Evolutionary conservation across 352 stramenopile species (phyloP).

Genomic region (Globisporangium iwayamae): DNA sequence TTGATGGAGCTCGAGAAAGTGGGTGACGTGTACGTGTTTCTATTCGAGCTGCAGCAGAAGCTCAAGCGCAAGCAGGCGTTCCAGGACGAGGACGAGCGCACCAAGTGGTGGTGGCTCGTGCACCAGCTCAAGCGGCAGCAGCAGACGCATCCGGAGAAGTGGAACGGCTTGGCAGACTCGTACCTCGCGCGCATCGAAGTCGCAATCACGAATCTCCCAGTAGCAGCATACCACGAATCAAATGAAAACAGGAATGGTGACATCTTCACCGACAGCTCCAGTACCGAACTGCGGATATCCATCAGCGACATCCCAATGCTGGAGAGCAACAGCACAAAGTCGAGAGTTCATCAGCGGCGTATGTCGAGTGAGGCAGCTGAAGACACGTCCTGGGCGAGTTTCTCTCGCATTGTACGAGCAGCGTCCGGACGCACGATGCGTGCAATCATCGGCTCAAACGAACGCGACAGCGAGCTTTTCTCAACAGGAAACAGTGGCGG

Average conservation of each 20-base stretch:
- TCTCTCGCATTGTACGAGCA: conserved; percentile 26
- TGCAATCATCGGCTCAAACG: conserved; percentile 18
- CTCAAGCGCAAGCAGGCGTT: conserved; percentile 22
- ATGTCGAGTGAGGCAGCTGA: conserved; percentile 4
- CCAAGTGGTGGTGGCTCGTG: conserved; percentile 33
- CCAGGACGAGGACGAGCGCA: conserved; percentile 32
- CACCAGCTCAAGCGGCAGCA: conserved; percentile 35
- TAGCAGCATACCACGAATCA: not conserved
- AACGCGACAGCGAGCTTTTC: conserved; percentile 20
- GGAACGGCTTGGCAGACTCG: conserved; percentile 21
- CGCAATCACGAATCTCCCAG: conserved; percentile 26
- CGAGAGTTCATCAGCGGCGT: not conserved
- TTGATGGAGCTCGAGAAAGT: conserved; percentile 10
- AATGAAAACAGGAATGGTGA: not conserved
- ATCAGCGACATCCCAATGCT: conserved; percentile 16
- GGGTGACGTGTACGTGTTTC: conserved; percentile 19
- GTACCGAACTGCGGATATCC: conserved; percentile 11
- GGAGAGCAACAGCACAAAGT: conserved; percentile 6
- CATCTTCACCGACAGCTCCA: conserved; percentile 2
- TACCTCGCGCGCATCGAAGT: conserved; percentile 29
- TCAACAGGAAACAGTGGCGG: conserved; percentile 9
- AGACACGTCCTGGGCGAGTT: conserved; percentile 27
- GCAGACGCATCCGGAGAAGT: conserved; percentile 20
- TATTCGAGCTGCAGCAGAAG: conserved; percentile 24
- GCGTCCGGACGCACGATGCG: conserved; percentile 28